Evolutionary conservation across 768 basidiomycete species (phyloP).

Genomic region (Suillus subalutaceus): DNA sequence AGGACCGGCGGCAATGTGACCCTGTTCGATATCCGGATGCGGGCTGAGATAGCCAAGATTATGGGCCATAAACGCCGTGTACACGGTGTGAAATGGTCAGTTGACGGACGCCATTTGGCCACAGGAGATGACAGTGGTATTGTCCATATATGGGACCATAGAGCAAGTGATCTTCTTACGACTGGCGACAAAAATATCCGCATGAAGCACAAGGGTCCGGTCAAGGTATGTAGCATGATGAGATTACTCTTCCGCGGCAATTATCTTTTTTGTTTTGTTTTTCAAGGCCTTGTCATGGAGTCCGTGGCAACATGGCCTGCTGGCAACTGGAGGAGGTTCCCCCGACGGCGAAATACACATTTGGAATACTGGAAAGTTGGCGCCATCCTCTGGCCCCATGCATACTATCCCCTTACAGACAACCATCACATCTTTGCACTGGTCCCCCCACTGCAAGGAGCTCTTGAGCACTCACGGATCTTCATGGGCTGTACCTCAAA

Average conservation of each 20-base stretch:
- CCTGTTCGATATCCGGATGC: constrained; percentile 40
- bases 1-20: constrained; percentile 40
- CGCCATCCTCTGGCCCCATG: constrained; percentile 49
- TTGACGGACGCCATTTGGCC: constrained; percentile 42
- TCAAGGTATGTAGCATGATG: constrained; percentile 38
- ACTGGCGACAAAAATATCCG: constrained; percentile 38
- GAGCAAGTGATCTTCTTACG: constrained; percentile 35
- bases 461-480: constrained; percentile 78
- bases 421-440: constrained; percentile 63
- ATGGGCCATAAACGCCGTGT: constrained; percentile 38
- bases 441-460: constrained; percentile 82
- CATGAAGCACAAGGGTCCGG: constrained; percentile 45
- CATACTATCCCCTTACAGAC: constrained; percentile 47
- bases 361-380: constrained; percentile 46
- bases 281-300: constrained; percentile 72
- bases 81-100: constrained; percentile 45
- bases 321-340: constrained; percentile 69
- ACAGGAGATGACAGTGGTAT: constrained; percentile 44
- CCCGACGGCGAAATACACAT: constrained; percentile 61
- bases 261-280: neutral
- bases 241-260: neutral
- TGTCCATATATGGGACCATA: constrained; percentile 48
- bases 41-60: constrained; percentile 29
- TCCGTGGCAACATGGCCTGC: constrained; percentile 68
- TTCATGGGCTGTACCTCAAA: constrained; percentile 29